Base-by-base conservation (phyloP, 768 basidiomycete species). In the Suillus ampliporus region DNA sequence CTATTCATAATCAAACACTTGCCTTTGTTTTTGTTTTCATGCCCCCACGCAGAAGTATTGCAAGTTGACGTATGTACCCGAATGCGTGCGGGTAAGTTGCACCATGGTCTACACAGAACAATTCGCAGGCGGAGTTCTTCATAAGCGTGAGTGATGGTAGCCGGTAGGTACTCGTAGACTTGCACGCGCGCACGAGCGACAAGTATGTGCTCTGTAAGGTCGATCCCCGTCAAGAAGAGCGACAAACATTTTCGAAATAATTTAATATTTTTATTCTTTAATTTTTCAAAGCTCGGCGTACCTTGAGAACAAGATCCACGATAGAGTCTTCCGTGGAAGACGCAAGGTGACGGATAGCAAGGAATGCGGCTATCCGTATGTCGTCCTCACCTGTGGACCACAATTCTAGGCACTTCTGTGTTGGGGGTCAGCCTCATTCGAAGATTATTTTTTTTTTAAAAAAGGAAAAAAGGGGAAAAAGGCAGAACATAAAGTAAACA, bases 121-220 rank as follows among this genome's bases (percentile, higher is more conserved):
- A 79, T 71, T 97, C 95, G 1, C 93, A 91, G 0, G 96, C 97
- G 7, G 95, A 93, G 74, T 99, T 97, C 77, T 99, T 99, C 94
- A 98, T 97, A 48, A 99, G 79, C 69, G 92, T 97, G 76, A 99
- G 91, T 3, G 92, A 88, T 23, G 97, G 95, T 10, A 99, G 80
- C 4, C 91, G 94, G 76, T 97, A 89, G 2, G 86, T 82, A 54
- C 83, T 92, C n/a, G 95, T 97, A 13, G 89, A 86, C 72, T 95
- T 94, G 51, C 89, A 88, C 7, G 87, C 89, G 34, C 93, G 89
- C 52, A 98, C 86, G 34, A 99, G 80, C 17, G 92, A 85, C 48
- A 92, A 82, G 77, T 99, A 99, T n/a, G 89, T 89, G 65, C 89
- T 91, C 94, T 97, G 63, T 23, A 44, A 53, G 37, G 57, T 40